Evolutionary conservation across 2,329 filamentous ascomycete genomes (phyloP).

Genomic region (Ophiostoma triangulosporum): DNA sequence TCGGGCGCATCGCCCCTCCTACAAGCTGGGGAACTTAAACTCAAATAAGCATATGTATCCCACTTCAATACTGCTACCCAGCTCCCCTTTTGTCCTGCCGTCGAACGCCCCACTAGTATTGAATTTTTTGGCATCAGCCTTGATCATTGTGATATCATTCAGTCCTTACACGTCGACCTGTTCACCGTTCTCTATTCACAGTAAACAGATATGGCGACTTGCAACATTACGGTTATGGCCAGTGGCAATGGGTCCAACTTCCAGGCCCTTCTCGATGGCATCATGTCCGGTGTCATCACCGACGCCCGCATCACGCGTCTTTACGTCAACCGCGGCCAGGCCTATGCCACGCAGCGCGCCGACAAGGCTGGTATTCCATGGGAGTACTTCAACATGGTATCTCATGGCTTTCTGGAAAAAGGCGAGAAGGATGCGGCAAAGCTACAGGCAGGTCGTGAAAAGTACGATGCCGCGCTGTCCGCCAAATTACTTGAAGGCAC

Average conservation of each 20-base stretch:
- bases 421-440: conserved; percentile 45
- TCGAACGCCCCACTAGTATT: neutral
- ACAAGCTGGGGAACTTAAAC: no score
- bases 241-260: conserved; percentile 67
- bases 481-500: conserved; percentile 40
- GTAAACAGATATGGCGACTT: conserved; percentile 20
- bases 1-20: no score
- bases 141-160: neutral
- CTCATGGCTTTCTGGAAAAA: conserved; percentile 48
- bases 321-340: conserved; percentile 34
- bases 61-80: no score
- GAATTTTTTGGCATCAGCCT: neutral
- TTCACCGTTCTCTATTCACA: no score
- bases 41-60: no score
- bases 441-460: conserved; percentile 44
- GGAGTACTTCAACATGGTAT: conserved; percentile 69
- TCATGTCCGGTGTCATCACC: conserved; percentile 26
- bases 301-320: conserved; percentile 32
- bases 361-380: conserved; percentile 50
- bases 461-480: conserved; percentile 66
- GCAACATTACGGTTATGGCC: conserved; percentile 53
- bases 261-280: conserved; percentile 52
- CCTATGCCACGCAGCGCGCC: conserved; percentile 28
- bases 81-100: neutral
- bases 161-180: no score